Evolutionary conservation across 495 filamentous ascomycete species (phyloP).

Genomic region (Penicillium soppii): DNA sequence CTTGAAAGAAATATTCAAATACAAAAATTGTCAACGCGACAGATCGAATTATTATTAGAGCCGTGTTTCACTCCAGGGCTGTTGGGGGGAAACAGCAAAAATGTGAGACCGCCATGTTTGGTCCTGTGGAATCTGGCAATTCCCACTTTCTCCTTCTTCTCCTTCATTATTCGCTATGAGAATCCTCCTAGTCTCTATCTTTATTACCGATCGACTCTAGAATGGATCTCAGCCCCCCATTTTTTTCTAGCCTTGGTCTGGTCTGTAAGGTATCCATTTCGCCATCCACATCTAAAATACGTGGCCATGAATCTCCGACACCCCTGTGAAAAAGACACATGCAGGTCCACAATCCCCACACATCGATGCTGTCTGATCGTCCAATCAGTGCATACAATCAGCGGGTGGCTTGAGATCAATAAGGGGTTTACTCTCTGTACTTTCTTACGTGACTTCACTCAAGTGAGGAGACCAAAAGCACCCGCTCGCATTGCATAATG

Average conservation of each 20-base stretch:
- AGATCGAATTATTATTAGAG: neutral
- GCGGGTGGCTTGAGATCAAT: constrained; percentile 2
- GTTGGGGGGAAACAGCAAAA: constrained; percentile 16
- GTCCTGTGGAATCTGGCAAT: constrained; percentile 3
- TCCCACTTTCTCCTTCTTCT: constrained; percentile 6
- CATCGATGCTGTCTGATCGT: constrained; percentile 4
- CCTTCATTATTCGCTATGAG: neutral
- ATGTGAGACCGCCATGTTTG: constrained; percentile 27
- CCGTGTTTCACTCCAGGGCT: constrained; percentile 23
- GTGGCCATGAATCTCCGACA: no score
- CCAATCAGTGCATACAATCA: constrained; percentile 5
- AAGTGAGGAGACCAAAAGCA: no score
- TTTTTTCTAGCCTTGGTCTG: neutral
- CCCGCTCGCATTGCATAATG: no score
- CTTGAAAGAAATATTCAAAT: neutral
- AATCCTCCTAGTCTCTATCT: neutral
- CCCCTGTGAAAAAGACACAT: constrained; percentile 11
- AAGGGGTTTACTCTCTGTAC: neutral
- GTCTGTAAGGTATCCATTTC: neutral
- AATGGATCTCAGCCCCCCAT: neutral
- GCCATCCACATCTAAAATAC: no score
- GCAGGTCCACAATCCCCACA: constrained; percentile 20
- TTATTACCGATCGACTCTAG: constrained; percentile 6
- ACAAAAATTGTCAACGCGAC: neutral
- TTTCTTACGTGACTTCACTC: neutral